A percentile compares a stretch with the other conserved stretches of the same genome.
phyloP scores from a whole-genome alignment of 805 yeast species.

The Candida hungchunana region DNA sequence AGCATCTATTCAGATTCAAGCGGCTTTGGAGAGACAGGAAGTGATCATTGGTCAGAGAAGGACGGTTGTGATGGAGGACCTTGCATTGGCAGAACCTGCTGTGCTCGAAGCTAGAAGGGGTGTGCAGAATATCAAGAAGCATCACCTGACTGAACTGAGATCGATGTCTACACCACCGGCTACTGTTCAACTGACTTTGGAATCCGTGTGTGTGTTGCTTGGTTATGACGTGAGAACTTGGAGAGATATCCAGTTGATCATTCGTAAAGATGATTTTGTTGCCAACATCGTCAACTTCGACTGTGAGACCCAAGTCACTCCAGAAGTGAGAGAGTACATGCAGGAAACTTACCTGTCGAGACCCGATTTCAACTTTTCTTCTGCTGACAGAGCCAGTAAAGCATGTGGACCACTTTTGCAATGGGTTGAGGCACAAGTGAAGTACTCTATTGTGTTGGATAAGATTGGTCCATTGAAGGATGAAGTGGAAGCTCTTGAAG shows the following conservation, averaged over 20 bases:
- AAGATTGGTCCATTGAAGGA: conserved; percentile 67
- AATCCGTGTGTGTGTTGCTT: conserved; percentile 79
- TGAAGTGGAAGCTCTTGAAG: conserved; percentile 61
- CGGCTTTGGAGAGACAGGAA: conserved; percentile 66
- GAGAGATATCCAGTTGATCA: conserved; percentile 80
- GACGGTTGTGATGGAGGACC: conserved; percentile 51
- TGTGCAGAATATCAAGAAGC: conserved; percentile 89
- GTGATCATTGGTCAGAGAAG: conserved; percentile 51
- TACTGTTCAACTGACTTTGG: conserved; percentile 78
- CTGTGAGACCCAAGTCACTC: conserved; percentile 52
- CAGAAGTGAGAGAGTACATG: conserved; percentile 51
- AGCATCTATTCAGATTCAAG: conserved; percentile 73
- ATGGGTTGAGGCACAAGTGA: conserved; percentile 90
- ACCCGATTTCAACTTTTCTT: conserved; percentile 61
- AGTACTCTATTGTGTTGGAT: conserved; percentile 66
- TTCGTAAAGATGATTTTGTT: conserved; percentile 84
- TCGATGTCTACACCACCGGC: conserved; percentile 91
- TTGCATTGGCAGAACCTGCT: conserved; percentile 80
- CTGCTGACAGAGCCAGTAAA: conserved; percentile 84
- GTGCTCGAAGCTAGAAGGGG: conserved; percentile 80
- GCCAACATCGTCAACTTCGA: conserved; percentile 74
- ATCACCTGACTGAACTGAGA: conserved; percentile 83
- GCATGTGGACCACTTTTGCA: conserved; percentile 90
- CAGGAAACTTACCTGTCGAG: conserved; percentile 54
- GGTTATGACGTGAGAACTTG: conserved; percentile 66